Conservation (phyloP, 116 monocot species). For the Papilionanthe hybrid region DNA sequence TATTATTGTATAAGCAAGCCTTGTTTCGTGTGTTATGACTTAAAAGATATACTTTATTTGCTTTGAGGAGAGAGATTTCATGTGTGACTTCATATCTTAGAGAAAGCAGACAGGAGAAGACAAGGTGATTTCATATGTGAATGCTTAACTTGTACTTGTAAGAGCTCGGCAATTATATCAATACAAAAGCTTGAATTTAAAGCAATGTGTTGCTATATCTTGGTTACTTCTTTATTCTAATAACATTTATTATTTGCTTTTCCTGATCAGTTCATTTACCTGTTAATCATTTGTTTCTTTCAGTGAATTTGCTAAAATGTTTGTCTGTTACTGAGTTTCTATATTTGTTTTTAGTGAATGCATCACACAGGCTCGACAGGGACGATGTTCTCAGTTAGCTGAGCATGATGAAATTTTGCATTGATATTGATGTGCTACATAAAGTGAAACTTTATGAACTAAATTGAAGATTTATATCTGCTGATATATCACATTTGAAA, state of each 20-base stretch:
- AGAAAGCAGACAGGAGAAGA: too few relatives aligned
- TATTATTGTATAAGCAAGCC: too few relatives aligned
- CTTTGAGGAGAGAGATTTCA: too few relatives aligned
- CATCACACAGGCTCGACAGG: neutral
- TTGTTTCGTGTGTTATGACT: too few relatives aligned
- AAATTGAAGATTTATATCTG: neutral
- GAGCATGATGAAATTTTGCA: neutral
- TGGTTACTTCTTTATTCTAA: neutral
- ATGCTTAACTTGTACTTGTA: neutral
- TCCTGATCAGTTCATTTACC: neutral
- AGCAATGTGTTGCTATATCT: neutral
- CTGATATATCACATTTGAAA: constrained; percentile 1
- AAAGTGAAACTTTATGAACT: neutral
- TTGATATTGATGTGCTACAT: neutral
- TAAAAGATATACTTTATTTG: too few relatives aligned
- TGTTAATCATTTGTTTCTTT: constrained; percentile 2
- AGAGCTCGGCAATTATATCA: neutral
- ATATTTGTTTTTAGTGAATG: neutral
- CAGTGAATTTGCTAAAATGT: neutral
- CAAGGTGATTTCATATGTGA: neutral
- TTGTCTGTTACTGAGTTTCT: neutral
- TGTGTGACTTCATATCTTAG: too few relatives aligned
- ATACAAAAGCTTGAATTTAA: neutral
- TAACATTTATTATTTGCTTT: neutral
- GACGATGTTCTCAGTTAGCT: neutral